Base-by-base conservation (phyloP, 805 yeast species). In the Torulaspora gathmanii region DNA sequence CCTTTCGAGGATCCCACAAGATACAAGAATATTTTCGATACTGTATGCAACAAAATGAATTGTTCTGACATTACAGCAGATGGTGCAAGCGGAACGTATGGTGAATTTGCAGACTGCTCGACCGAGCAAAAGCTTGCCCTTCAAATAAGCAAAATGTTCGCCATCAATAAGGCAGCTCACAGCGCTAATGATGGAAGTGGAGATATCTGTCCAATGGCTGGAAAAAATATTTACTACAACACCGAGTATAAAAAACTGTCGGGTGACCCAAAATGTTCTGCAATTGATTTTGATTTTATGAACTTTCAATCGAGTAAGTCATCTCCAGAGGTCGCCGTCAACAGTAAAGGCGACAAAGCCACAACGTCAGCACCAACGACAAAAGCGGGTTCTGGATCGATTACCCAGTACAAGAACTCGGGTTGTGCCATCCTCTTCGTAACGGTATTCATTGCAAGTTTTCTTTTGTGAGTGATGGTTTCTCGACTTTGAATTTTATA, bases 101-200 rank as follows among this genome's bases (percentile, higher is more conserved):
- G 93, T 48, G 72, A 74, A 5, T 78, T 72, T 60, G 80, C 91
- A 8, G 83, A 74, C 71, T 86, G 93, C 58, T 69, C 80, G 9
- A 65, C 74, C 36, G 74, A 73, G 56, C 86, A 82, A 44, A 76
- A 80, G 67, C 73, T 85, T 42, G 75, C 86, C 1, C 79, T 72
- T 55, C 72, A 78, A 19, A 64, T 84, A 58, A 81, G 84, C 67
- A 68, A 73, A 50, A 72, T 82, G 62, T 83, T 75, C 42, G 80
- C 80, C 64, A 63, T 63, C 40, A 68, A 67, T 31, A 74, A 81
- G 49, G 70, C 34, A 10, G 34, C 34, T 11, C 34, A 31, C 12
- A 31, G 34, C 5, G 23, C 34, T 5, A 16, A 31, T 31, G 34
- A 31, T 31, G 17, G 69, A 2, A 50, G 52, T 5, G 40, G 37